Evolutionary conservation across 1,284 basidiomycete genomes (phyloP).

Genomic region (Rhodofomes roseus): DNA sequence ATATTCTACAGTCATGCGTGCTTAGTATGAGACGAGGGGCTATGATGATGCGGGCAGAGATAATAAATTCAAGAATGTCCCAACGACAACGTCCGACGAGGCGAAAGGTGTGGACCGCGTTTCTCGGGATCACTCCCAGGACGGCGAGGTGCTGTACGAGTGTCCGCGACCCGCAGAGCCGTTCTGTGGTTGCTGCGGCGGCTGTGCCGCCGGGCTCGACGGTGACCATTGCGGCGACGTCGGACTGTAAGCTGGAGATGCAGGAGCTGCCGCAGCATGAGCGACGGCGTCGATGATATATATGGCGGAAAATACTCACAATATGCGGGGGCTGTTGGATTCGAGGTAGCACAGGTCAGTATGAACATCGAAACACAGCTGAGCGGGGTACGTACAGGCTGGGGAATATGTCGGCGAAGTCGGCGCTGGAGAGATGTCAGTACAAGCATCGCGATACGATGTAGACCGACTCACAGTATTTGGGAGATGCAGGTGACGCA

Average conservation of each 20-base stretch:
- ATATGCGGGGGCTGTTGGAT: slow-evolving; percentile 42
- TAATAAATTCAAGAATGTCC: slow-evolving; percentile 20
- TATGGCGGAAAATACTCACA: slow-evolving; percentile 45
- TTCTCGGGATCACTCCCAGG: slow-evolving; percentile 43
- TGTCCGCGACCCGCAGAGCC: slow-evolving; percentile 36
- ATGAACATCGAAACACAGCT: background rate
- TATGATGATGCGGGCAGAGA: slow-evolving; percentile 10
- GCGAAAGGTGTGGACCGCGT: background rate
- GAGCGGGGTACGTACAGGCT: slow-evolving; percentile 54
- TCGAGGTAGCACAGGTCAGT: background rate
- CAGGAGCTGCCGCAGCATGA: slow-evolving; percentile 51
- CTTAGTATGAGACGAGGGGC: slow-evolving; percentile 20
- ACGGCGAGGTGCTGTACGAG: slow-evolving; percentile 51
- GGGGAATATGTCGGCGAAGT: slow-evolving; percentile 83
- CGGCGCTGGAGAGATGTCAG: slow-evolving; percentile 48
- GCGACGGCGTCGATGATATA: slow-evolving; percentile 14
- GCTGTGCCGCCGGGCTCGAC: slow-evolving; percentile 59
- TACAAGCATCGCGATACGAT: background rate
- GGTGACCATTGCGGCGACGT: slow-evolving; percentile 82
- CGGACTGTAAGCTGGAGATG: slow-evolving; percentile 80
- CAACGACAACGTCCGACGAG: slow-evolving; percentile 8
- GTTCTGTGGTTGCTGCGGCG: slow-evolving; percentile 29
- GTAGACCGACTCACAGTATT: slow-evolving; percentile 65
- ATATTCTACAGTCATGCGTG: slow-evolving; percentile 25
- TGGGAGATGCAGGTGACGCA: slow-evolving; percentile 81